Evolutionary conservation across 352 stramenopile genomes (phyloP).

Genomic region (Phytophthora sp.): DNA sequence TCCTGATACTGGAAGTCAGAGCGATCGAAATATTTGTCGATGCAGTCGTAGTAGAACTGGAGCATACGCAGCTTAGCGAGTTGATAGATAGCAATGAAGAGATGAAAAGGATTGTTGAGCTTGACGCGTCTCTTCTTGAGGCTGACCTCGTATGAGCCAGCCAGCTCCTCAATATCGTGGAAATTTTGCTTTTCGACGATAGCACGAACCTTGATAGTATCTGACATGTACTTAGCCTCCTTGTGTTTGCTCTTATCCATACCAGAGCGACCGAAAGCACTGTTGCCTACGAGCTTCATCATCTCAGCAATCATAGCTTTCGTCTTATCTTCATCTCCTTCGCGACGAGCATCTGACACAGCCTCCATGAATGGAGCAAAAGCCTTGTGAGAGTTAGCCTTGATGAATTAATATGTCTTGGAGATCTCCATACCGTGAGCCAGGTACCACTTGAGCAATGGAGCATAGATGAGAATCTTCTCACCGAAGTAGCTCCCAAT

Average conservation of each 20-base stretch:
- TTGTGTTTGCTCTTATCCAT: constrained; percentile 1
- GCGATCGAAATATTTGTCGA: background rate
- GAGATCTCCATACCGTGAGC: background rate
- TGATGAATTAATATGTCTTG: background rate
- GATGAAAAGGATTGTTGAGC: background rate
- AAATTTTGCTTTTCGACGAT: background rate
- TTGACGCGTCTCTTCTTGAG: background rate
- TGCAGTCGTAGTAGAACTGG: constrained; percentile 2
- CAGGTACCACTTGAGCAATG: background rate
- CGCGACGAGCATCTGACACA: background rate
- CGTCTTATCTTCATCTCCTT: background rate
- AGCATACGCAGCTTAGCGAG: background rate
- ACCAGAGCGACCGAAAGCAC: background rate
- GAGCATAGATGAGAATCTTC: background rate
- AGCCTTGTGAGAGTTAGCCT: background rate
- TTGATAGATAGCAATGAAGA: background rate
- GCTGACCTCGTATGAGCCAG: background rate
- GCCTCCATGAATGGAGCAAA: background rate
- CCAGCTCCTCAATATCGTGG: background rate
- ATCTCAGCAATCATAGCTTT: background rate
- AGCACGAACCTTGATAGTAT: background rate
- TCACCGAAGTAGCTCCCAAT: constrained; percentile 1
- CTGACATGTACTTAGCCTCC: background rate
- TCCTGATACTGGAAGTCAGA: background rate
- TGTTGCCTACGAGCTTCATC: background rate